These are phyloP conservation scores for Aureobasidium subglaciale DNA, from an alignment of 2,329 filamentous ascomycete species.

Conservation along the genomic window DNA sequence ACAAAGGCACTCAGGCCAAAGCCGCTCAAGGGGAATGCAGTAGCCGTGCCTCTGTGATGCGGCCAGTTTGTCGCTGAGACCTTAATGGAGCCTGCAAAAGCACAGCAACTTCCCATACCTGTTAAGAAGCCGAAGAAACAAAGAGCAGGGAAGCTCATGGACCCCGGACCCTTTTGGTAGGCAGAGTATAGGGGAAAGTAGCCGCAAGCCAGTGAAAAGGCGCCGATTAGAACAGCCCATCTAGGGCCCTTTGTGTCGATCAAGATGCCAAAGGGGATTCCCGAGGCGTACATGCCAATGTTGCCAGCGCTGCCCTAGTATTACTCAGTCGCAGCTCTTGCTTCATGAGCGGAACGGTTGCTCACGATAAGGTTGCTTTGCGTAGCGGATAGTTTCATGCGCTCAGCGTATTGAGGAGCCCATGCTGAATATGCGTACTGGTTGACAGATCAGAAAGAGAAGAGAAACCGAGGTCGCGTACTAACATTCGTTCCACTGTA, in stretches of 20 bases:
- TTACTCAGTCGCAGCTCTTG: constrained; percentile 26
- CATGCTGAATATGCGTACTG: constrained; percentile 98
- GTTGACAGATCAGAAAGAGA: constrained; percentile 16
- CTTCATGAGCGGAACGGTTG: background rate
- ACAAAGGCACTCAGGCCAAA: constrained; percentile 96
- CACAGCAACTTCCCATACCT: constrained; percentile 80
- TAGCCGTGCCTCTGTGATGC: constrained; percentile 82
- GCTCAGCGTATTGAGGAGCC: constrained; percentile 90
- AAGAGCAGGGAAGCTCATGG: constrained; percentile 50
- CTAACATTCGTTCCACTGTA: constrained; percentile 71
- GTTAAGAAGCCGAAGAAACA: constrained; percentile 82
- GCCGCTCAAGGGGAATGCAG: constrained; percentile 83
- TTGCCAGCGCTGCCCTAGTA: constrained; percentile 60
- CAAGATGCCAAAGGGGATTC: constrained; percentile 81
- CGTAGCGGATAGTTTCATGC: constrained; percentile 80
- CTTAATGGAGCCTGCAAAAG: constrained; percentile 86
- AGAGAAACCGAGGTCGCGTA: constrained; percentile 15
- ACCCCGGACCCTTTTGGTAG: constrained; percentile 60
- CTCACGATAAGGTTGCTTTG: constrained; percentile 83
- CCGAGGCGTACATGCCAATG: constrained; percentile 87
- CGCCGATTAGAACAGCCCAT: constrained; percentile 68
- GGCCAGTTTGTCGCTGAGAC: constrained; percentile 83
- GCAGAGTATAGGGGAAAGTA: constrained; percentile 82
- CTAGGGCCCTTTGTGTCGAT: constrained; percentile 77
- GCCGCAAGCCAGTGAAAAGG: constrained; percentile 63